phyloP scores from a whole-genome alignment of 2,329 filamentous ascomycete species.

The Cladosporium halotolerans region DNA sequence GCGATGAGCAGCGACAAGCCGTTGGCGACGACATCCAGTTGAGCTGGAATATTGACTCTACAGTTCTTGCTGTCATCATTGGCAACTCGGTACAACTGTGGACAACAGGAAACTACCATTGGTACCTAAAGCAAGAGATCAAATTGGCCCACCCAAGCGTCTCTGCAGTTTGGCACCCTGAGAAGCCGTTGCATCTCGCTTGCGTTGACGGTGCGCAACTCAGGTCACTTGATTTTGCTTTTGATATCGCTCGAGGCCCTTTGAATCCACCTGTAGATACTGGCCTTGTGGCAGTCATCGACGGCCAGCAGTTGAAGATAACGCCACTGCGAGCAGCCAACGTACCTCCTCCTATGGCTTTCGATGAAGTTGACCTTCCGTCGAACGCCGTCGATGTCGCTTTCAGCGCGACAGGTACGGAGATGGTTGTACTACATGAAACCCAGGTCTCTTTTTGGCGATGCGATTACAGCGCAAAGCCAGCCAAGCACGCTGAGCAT shows the following conservation, averaged over 20 bases:
- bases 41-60: constrained; percentile 88
- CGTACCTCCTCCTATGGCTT: constrained; percentile 86
- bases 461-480: constrained; percentile 58
- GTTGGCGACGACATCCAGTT: constrained; percentile 58
- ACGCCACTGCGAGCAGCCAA: constrained; percentile 81
- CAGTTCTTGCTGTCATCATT: constrained; percentile 75
- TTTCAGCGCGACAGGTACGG: constrained; percentile 58
- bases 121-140: constrained; percentile 93
- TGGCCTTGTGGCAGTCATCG: constrained; percentile 65
- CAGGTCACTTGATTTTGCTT: constrained; percentile 55
- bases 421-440: constrained; percentile 67
- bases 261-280: constrained; percentile 66
- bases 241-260: constrained; percentile 62
- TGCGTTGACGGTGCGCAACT: constrained; percentile 14
- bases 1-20: constrained; percentile 50
- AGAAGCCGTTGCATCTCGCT: constrained; percentile 67
- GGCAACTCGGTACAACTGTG: constrained; percentile 77
- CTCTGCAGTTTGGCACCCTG: constrained; percentile 65
- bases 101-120: constrained; percentile 97
- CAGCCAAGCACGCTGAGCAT: constrained; percentile 36
- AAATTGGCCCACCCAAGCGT: constrained; percentile 16
- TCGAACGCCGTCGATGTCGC: constrained; percentile 67
- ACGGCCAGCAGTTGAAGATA: constrained; percentile 73
- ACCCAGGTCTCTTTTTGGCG: constrained; percentile 61
- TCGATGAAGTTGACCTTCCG: constrained; percentile 62